phyloP scores from a whole-genome alignment of 768 basidiomycete species.

The Russula compacta region DNA sequence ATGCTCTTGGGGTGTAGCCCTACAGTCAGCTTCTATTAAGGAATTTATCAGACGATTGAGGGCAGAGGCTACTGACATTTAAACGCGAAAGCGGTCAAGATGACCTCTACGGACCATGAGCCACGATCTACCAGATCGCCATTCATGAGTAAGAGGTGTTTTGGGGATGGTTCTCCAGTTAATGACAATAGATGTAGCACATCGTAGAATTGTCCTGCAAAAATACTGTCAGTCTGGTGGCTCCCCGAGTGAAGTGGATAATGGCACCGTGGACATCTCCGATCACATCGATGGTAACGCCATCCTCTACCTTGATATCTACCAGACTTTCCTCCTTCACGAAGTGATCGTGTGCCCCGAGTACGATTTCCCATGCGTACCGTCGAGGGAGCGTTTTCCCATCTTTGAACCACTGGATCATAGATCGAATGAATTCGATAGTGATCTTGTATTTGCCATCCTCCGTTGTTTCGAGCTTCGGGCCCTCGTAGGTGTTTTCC shows the following conservation, averaged over 20 bases:
- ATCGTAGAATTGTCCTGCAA: conserved; percentile 88
- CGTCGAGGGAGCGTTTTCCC: conserved; percentile 88
- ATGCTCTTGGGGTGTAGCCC: conserved; percentile 88
- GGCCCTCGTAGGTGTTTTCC: conserved; percentile 67
- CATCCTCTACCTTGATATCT: conserved; percentile 62
- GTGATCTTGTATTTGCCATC: conserved; percentile 69
- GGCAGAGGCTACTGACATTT: conserved; percentile 56
- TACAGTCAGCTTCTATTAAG: conserved; percentile 26
- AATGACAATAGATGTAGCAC: conserved; percentile 78
- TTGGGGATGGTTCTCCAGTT: conserved; percentile 76
- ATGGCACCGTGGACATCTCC: conserved; percentile 85
- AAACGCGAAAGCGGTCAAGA: conserved; percentile 86
- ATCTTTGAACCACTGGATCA: conserved; percentile 90
- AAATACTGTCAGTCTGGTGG: conserved; percentile 1
- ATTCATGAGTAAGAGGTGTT: conserved; percentile 85
- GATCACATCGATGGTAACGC: conserved; percentile 83
- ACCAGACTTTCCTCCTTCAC: conserved; percentile 75
- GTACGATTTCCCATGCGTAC: conserved; percentile 92
- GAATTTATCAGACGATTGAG: neutral
- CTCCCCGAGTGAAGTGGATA: neutral
- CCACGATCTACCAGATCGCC: conserved; percentile 97
- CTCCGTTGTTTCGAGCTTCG: conserved; percentile 48
- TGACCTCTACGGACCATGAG: conserved; percentile 92
- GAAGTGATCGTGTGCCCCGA: conserved; percentile 75
- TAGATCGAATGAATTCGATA: conserved; percentile 65